Base-by-base conservation (phyloP, 139 green algal species). In the Coccomyxa sp. region DNA sequence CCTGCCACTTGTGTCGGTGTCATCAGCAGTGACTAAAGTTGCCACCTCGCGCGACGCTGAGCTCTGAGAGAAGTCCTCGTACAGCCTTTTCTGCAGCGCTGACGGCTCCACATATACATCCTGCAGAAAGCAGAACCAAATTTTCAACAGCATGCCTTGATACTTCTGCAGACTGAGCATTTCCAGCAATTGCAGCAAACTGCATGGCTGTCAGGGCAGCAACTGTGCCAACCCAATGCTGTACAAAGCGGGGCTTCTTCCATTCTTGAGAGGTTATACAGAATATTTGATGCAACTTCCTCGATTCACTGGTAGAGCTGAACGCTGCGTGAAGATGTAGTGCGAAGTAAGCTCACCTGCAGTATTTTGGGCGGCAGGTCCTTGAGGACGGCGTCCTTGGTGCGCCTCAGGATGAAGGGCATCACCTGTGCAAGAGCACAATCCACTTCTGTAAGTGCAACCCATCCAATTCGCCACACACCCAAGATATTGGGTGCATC, bases 291-390 rank as follows among this genome's bases (percentile, higher is more conserved):
- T 51, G 38, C 38, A 3, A 3, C 7, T 3, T 7, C 38, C 38
- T 51, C 7, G 7, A 11, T 51, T 3, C 38, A 51, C 7, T 51
- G 38, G 38, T 51, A 51, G 3, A 7, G 38, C 38, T 7, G 38
- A 51, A 51, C 7, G 38, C 38, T 51, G 38, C 38, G n/a, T n/a
- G n/a, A n/a, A 51, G 38, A 7, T 51, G 38, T 51, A 51, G 3
- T 51, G 38, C 38, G n/a, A 51, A 51, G 38, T 51, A 51, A 30
- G 3, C 66, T 23, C 66, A 27, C 66, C 66, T 74, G 66, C 21
- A 99, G 90, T 81, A 98, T 98, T 88, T 99, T 99, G 83, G 95
- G 96, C 0, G 96, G 96, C 82, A 99, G 89, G 86, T 98, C 96
- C 14, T 90, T 87, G 30, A 99, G 89, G 76, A 99, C 96, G 25